Conservation (phyloP, 768 basidiomycete genomes). For the Trametes cubensis region DNA sequence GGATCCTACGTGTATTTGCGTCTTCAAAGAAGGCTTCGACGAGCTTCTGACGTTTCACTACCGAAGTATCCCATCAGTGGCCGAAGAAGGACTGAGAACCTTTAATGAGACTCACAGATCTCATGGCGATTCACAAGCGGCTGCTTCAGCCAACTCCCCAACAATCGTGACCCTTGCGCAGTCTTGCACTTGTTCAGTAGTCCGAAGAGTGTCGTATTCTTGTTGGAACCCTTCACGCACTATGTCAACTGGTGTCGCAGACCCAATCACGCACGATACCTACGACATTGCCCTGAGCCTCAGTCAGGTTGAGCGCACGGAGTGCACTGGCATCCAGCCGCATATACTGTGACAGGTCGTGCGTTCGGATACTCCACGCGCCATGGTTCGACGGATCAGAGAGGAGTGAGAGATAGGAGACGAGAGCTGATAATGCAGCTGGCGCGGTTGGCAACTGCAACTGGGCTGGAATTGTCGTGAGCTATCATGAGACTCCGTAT, state of each 20-base stretch:
- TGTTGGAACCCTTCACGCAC: slow-evolving; percentile 56
- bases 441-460: slow-evolving; percentile 77
- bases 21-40: slow-evolving; percentile 88
- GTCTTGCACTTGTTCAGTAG: slow-evolving; percentile 96
- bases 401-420: slow-evolving; percentile 80
- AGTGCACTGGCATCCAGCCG: slow-evolving; percentile 93
- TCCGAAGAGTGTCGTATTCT: slow-evolving; percentile 87
- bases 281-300: slow-evolving; percentile 57
- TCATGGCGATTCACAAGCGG: slow-evolving; percentile 93
- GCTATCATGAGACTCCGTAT: not conserved
- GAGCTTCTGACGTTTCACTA: slow-evolving; percentile 84
- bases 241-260: not conserved
- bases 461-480: slow-evolving; percentile 56
- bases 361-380: slow-evolving; percentile 77
- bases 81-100: not conserved
- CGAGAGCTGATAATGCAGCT: slow-evolving; percentile 76
- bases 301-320: slow-evolving; percentile 83
- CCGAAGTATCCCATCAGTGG: not conserved
- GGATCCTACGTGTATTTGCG: slow-evolving; percentile 61
- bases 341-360: slow-evolving; percentile 95
- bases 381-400: slow-evolving; percentile 78
- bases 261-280: slow-evolving; percentile 1
- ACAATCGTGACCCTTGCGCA: slow-evolving; percentile 84
- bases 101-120: slow-evolving; percentile 61
- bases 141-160: slow-evolving; percentile 94